phyloP scores from a whole-genome alignment of 2,329 filamentous ascomycete species.

The Arthrobotrys conoides region DNA sequence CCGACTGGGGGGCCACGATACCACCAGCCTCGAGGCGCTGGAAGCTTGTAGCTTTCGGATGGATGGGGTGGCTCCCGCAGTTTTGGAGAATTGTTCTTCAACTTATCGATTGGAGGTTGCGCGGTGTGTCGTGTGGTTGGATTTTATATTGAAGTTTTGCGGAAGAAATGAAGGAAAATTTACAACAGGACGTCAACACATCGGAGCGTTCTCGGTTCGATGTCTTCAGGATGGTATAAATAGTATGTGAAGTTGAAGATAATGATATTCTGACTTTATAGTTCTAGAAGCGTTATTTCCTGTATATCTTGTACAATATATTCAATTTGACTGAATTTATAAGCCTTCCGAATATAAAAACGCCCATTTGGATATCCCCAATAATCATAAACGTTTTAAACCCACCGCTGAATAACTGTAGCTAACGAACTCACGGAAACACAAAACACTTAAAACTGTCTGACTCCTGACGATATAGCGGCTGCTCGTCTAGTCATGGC shows the following conservation, averaged over 20 bases:
- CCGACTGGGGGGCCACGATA: conserved; percentile 45
- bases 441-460: conserved; percentile 33
- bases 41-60: conserved; percentile 40
- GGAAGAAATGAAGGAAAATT: conserved; percentile 25
- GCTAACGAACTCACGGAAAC: conserved; percentile 2
- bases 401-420: conserved; percentile 15
- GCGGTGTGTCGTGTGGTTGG: conserved; percentile 35
- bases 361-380: conserved; percentile 19
- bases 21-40: conserved; percentile 41
- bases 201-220: background rate
- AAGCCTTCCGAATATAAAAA: conserved; percentile 2
- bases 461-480: conserved; percentile 50
- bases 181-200: conserved; percentile 51
- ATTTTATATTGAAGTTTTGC: conserved; percentile 51
- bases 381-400: background rate
- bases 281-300: background rate
- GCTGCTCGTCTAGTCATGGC: conserved; percentile 55
- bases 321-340: background rate
- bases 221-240: background rate
- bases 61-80: conserved; percentile 20
- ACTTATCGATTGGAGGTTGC: conserved; percentile 14
- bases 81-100: background rate
- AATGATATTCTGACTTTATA: background rate
- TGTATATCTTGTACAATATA: background rate
- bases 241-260: background rate